These are phyloP conservation scores for Triticum monococcum DNA, from an alignment of 176 grass and related monocot genomes.

Conservation along the genomic window DNA sequence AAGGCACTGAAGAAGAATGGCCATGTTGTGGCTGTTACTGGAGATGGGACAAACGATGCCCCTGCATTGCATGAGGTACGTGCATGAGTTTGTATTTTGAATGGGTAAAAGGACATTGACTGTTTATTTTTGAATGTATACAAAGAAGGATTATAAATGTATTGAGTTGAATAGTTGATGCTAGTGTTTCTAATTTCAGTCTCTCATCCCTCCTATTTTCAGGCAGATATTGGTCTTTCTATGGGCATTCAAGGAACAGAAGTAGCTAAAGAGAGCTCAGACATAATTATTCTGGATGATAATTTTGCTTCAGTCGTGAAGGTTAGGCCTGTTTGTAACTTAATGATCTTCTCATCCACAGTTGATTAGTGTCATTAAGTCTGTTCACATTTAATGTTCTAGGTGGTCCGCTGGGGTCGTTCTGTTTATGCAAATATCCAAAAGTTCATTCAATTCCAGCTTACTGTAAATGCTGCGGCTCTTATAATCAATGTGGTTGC, in stretches of 20 bases:
- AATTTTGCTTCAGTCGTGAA: conserved; percentile 97
- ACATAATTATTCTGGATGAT: conserved; percentile 97
- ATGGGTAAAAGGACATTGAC: conserved; percentile 8
- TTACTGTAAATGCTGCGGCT: conserved; percentile 95
- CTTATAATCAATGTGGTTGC: conserved; percentile 98
- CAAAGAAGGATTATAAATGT: not conserved
- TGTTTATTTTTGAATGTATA: not conserved
- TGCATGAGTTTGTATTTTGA: conserved; percentile 22
- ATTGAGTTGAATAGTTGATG: conserved; percentile 5
- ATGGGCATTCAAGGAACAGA: conserved; percentile 99
- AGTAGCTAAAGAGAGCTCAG: conserved; percentile 99
- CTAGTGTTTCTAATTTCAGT: not conserved
- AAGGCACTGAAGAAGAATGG: conserved; percentile 79
- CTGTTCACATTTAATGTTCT: conserved; percentile 24
- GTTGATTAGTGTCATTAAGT: conserved; percentile 11
- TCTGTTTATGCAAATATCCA: conserved; percentile 98
- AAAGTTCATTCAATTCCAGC: conserved; percentile 99
- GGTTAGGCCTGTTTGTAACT: conserved; percentile 42
- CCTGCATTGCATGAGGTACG: conserved; percentile 87
- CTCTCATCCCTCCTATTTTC: conserved; percentile 30
- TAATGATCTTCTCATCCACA: conserved; percentile 17
- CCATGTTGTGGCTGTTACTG: conserved; percentile 92
- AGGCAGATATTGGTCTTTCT: conserved; percentile 98
- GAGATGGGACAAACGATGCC: conserved; percentile 97
- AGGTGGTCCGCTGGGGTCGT: conserved; percentile 98